Conservation (phyloP, 208 protist species). For the Tritrichomonas musculus region DNA sequence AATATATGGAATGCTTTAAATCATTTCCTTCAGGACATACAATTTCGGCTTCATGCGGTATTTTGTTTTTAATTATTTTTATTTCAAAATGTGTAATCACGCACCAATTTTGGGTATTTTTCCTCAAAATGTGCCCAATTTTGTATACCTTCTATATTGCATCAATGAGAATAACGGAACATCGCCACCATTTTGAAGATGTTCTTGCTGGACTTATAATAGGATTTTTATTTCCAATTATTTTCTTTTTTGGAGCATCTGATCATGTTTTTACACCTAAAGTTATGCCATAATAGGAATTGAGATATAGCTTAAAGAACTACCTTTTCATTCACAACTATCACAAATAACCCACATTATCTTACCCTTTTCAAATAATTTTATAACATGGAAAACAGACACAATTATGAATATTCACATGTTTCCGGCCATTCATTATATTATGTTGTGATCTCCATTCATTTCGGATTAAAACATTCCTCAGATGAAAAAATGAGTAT, state of each 20-base stretch:
- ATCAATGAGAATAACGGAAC: not conserved
- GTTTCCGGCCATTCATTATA: no score
- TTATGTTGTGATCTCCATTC: no score
- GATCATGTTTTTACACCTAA: not conserved
- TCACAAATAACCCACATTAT: no score
- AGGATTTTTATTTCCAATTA: not conserved
- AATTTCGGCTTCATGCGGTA: not conserved
- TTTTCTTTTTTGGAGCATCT: not conserved
- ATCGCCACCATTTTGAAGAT: not conserved
- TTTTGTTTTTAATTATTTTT: not conserved
- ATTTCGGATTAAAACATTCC: no score
- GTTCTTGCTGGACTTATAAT: not conserved
- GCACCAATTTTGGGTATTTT: not conserved
- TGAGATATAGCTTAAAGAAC: no score
- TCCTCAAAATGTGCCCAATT: not conserved
- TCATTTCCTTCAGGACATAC: constrained; percentile 5
- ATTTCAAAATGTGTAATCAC: not conserved
- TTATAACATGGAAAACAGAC: no score
- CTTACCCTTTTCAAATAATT: no score
- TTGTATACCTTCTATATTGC: not conserved
- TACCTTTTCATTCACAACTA: no score
- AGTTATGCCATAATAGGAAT: not conserved
- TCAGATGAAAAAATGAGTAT: no score
- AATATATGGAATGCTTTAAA: constrained; percentile 8
- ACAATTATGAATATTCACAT: no score